Conservation (phyloP, 805 yeast species). For the Suhomyces sp. region DNA sequence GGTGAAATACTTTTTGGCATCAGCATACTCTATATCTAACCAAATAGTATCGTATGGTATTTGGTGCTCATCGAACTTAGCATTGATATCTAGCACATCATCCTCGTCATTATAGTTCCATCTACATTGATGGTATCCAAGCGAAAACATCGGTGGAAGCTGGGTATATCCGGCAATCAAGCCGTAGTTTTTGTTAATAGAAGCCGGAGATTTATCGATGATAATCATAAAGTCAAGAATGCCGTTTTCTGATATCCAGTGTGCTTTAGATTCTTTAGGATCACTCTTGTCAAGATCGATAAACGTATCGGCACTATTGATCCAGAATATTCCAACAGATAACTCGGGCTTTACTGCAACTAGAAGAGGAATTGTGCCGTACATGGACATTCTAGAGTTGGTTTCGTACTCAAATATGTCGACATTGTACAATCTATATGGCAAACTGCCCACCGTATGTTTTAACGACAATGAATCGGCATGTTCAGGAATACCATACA, state of each 20-base stretch:
- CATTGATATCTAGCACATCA: slow-evolving; percentile 74
- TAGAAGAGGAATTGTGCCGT: slow-evolving; percentile 90
- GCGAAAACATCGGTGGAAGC: slow-evolving; percentile 72
- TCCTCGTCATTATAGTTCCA: slow-evolving; percentile 93
- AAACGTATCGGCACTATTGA: slow-evolving; percentile 90
- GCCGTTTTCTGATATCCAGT: slow-evolving; percentile 95
- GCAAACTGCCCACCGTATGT: slow-evolving; percentile 57
- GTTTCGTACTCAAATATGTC: slow-evolving; percentile 93
- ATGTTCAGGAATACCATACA: slow-evolving; percentile 97
- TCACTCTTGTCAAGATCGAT: slow-evolving; percentile 58
- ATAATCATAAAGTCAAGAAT: slow-evolving; percentile 70
- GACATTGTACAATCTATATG: slow-evolving; percentile 87
- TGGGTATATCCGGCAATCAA: slow-evolving; percentile 66
- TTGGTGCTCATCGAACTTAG: slow-evolving; percentile 64
- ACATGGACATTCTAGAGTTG: slow-evolving; percentile 84
- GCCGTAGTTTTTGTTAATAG: slow-evolving; percentile 61
- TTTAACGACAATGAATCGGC: slow-evolving; percentile 75
- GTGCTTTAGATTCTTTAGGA: slow-evolving; percentile 47
- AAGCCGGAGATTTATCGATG: slow-evolving; percentile 55
- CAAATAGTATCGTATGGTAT: slow-evolving; percentile 91
- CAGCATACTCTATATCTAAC: slow-evolving; percentile 93
- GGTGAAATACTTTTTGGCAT: slow-evolving; percentile 81
- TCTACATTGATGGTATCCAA: slow-evolving; percentile 94
- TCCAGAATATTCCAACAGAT: slow-evolving; percentile 84
- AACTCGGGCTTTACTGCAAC: slow-evolving; percentile 57